Evolutionary conservation across 257 asterid genomes (phyloP).

Genomic region (Nicotiana otophora): DNA sequence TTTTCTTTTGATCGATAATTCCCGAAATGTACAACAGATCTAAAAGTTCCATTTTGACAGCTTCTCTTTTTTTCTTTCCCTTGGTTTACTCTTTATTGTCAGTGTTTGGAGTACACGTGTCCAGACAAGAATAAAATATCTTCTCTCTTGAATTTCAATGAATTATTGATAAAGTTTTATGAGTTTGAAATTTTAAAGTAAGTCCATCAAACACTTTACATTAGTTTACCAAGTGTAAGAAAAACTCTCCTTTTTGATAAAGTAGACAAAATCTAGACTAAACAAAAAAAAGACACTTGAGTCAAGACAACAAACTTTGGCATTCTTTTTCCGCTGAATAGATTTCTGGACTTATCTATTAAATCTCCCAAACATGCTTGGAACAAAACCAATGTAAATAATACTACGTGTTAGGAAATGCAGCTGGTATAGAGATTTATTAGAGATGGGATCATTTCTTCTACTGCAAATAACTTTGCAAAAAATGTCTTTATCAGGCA

Average conservation of each 20-base stretch:
- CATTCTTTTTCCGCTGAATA: background rate
- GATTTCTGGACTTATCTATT: background rate
- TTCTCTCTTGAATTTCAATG: background rate
- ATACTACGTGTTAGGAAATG: background rate
- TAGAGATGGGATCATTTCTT: background rate
- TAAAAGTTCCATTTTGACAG: background rate
- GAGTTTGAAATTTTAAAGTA: background rate
- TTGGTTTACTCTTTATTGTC: background rate
- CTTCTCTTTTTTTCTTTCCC: background rate
- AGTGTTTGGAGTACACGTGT: background rate
- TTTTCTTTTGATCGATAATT: background rate
- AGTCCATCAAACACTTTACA: background rate
- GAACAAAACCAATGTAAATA: background rate
- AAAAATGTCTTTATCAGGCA: slow-evolving; percentile 35
- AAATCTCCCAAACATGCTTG: background rate
- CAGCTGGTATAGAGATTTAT: background rate
- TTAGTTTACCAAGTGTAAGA: background rate
- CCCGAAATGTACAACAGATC: background rate
- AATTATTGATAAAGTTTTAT: background rate
- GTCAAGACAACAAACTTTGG: background rate
- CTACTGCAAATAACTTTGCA: background rate
- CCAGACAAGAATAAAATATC: background rate
- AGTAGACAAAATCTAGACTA: background rate
- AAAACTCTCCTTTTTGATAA: background rate
- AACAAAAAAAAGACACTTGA: background rate